Base-by-base conservation (phyloP, 1,284 basidiomycete genomes). In the Rhodotorula mucilaginosa region DNA sequence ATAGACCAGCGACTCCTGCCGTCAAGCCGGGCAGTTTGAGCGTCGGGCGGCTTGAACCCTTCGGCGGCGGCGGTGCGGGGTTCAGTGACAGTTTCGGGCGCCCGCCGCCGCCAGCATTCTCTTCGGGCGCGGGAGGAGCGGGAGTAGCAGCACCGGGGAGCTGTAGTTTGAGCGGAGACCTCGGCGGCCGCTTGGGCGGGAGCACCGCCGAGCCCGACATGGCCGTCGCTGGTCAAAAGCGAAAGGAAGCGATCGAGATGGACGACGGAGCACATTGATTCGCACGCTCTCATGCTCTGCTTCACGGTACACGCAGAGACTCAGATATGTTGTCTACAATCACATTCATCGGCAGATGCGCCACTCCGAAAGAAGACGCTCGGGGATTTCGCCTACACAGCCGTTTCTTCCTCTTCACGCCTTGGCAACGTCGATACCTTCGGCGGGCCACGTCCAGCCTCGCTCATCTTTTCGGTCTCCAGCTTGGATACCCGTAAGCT, bases 391-490 rank as follows among this genome's bases (percentile, higher is more conserved):
- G 39, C 39, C 39, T 6, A 39, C 39, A 39, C 6, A 12, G 10
- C 39, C 7, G 21, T 29, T 54, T 54, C 52, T 29, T 15, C 23
- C 13, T 12, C n/a, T 23, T 47, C 49, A 52, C 46, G 68, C 78
- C 71, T 61, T 58, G 2, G 70, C 44, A 3, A 67, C 74, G n/a
- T 76, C 70, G 34, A 81, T 73, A 15, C 81, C 81, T 65, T 81
- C 77, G 46, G 62, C 61, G 13, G 81, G 81, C 80, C 80, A 81
- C 3, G 75, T 70, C 79, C 80, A 81, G 21, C 74, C 77, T 61
- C 78, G 77, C 65, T 74, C 71, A 66, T 80, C 80, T 58, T 73
- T 60, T 56, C 72, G 56, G 68, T 78, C 61, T 68, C 80, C 80
- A 44, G 72, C 72, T 46, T 78, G 77, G 31, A 80, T 75, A 12